Evolutionary conservation across 1,284 basidiomycete species (phyloP).

Genomic region (Marasmius tenuissimus): DNA sequence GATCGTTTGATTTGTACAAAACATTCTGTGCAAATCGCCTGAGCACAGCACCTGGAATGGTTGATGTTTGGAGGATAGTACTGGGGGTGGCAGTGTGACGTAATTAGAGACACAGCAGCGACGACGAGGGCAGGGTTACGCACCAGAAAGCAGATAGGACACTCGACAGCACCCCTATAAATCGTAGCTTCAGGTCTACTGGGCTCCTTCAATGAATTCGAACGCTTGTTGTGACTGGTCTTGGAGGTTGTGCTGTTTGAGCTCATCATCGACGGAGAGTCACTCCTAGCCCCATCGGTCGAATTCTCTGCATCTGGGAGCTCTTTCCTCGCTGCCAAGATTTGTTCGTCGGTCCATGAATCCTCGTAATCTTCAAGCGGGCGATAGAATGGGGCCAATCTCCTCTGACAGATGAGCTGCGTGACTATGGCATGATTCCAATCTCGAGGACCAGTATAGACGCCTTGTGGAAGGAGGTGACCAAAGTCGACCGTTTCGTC

Average conservation of each 20-base stretch:
- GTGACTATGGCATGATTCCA: conserved; percentile 90
- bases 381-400: conserved; percentile 93
- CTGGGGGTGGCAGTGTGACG: conserved; percentile 36
- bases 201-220: conserved; percentile 56
- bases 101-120: conserved; percentile 21
- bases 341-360: conserved; percentile 82
- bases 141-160: conserved; percentile 99
- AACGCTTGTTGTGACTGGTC: conserved; percentile 48
- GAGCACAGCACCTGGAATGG: conserved; percentile 95
- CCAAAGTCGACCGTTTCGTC: conserved; percentile 84
- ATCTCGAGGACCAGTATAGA: conserved; percentile 86
- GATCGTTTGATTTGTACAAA: conserved; percentile 98
- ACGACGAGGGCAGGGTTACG: conserved; percentile 35
- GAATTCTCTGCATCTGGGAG: conserved; percentile 45
- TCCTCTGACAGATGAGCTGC: conserved; percentile 83
- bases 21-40: conserved; percentile 98
- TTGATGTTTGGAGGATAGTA: conserved; percentile 97
- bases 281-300: conserved; percentile 27
- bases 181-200: conserved; percentile 72
- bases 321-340: conserved; percentile 75
- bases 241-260: conserved; percentile 31
- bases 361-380: conserved; percentile 93
- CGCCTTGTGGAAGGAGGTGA: conserved; percentile 82
- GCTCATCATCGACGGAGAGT: conserved; percentile 36
- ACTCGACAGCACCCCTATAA: conserved; percentile 89